phyloP scores from a whole-genome alignment of 140 eudicot species.

The Bidens hawaiensis region DNA sequence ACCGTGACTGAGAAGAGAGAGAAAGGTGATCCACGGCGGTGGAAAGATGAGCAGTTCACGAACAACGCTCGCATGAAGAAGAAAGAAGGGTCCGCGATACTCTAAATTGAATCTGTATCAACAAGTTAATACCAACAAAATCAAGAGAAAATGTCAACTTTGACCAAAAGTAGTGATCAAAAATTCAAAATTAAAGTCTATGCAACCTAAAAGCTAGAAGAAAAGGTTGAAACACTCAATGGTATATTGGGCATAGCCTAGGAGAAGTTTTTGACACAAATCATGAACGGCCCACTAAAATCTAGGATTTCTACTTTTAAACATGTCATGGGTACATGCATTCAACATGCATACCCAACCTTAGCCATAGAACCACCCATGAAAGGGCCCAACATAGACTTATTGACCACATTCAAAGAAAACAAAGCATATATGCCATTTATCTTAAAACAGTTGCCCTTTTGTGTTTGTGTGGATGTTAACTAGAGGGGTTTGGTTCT shows the following conservation, averaged over 20 bases:
- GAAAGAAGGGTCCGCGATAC: too few relatives aligned
- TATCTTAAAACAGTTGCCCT: constrained; percentile 11
- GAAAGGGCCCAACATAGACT: constrained; percentile 9
- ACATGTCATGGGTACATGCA: background rate
- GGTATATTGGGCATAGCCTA: background rate
- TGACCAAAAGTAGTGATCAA: constrained; percentile 2
- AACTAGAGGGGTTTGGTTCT: background rate
- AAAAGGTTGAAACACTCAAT: background rate
- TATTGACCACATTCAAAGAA: background rate
- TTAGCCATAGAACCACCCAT: background rate
- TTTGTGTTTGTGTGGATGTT: constrained; percentile 23
- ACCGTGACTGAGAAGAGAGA: too few relatives aligned
- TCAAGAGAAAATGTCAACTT: background rate
- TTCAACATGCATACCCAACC: constrained; percentile 1
- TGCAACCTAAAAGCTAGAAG: background rate
- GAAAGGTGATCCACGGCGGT: too few relatives aligned
- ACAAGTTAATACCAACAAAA: too few relatives aligned
- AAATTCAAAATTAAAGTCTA: background rate
- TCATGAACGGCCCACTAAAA: background rate
- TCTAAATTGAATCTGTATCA: too few relatives aligned
- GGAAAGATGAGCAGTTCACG: too few relatives aligned
- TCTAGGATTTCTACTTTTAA: background rate
- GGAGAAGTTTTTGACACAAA: background rate
- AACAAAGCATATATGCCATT: constrained; percentile 1
- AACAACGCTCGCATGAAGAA: too few relatives aligned